Evolutionary conservation across 2,329 filamentous ascomycete genomes (phyloP), one percentile per base, ranked within the genome.

Genomic region (Nothophaeocryptopus gaeumannii): DNA sequence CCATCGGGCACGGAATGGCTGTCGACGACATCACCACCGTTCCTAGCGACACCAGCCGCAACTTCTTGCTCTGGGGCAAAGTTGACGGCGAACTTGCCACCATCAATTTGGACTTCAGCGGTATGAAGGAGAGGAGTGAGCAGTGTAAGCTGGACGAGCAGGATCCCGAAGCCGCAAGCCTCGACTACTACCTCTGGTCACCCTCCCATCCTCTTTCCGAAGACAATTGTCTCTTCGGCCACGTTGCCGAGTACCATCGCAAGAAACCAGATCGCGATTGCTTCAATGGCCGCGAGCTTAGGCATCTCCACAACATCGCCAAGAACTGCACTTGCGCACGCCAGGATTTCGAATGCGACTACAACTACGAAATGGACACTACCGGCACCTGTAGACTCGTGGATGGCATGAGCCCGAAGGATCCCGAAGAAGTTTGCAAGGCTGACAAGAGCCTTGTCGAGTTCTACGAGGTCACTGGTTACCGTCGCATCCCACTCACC

Each of bases 331-430:
- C 81, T 51, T 99, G 93, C 72, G 87, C 83, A 8, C 79, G 89
- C 45, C 79, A 82, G 51, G 93, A 99, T 71, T 99, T 85, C 67
- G 93, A 99, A 78, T 99, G 93, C 72, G 92, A 95, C 67, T 99
- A 89, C 78, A 99, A 99, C 71, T 99, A 82, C 70, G 85, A 97
- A 67, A 82, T 87, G 39, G 82, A 88, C 68, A 78, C 74, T 26
- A 87, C 91, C 64, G 86, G 86, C 40, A 82, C 86, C 55, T 99
- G 93, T 72, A 71, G 70, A 5, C 81, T 95, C 10, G 89, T 97
- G 1, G 70, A 79, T 0, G 92, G 92, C 11, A 80, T 90, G 35
- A 58, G 79, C 8, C 84, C 88, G 10, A 74, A 77, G 7, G 78
- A 87, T 59, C 80, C 84, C 43, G 71, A 72, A 49, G 72, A 74